phyloP scores from a whole-genome alignment of 1,284 basidiomycete species.

The Cutaneotrichosporon cavernicola region DNA sequence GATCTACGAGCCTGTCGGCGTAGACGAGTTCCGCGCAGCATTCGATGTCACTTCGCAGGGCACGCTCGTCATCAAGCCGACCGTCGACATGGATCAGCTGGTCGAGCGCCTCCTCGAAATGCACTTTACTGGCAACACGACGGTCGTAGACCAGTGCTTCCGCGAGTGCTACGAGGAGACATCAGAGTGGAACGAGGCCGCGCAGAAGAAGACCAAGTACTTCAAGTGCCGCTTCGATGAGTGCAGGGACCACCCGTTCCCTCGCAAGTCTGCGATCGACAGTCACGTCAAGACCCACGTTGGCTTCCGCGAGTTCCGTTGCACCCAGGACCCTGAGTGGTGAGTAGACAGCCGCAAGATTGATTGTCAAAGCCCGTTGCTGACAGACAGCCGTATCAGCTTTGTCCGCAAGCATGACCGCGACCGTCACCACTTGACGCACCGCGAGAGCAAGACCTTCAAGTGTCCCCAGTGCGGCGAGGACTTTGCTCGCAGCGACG shows the following conservation, averaged over 20 bases:
- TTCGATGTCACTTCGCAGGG: slow-evolving; percentile 18
- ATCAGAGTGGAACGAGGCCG: slow-evolving; percentile 24
- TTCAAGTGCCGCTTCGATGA: slow-evolving; percentile 30
- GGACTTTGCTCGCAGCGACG: slow-evolving; percentile 30
- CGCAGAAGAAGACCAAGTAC: slow-evolving; percentile 28
- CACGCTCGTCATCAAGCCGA: slow-evolving; percentile 21
- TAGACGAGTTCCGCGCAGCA: slow-evolving; percentile 23
- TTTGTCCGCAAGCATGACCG: slow-evolving; percentile 30
- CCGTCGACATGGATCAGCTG: slow-evolving; percentile 18
- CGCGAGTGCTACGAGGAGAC: slow-evolving; percentile 25
- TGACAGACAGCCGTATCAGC: slow-evolving; percentile 15
- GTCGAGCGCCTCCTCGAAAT: slow-evolving; percentile 22
- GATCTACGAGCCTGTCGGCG: slow-evolving; percentile 18
- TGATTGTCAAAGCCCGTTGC: not conserved
- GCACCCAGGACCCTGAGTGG: slow-evolving; percentile 26
- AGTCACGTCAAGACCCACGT: slow-evolving; percentile 27
- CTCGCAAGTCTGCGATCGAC: slow-evolving; percentile 28
- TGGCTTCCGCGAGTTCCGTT: slow-evolving; percentile 26
- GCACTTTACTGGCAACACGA: slow-evolving; percentile 21
- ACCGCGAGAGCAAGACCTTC: slow-evolving; percentile 27
- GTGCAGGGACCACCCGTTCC: slow-evolving; percentile 24
- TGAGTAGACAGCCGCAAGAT: slow-evolving; percentile 6
- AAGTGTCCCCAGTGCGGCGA: slow-evolving; percentile 25
- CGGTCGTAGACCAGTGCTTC: slow-evolving; percentile 27
- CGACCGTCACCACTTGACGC: slow-evolving; percentile 26